Base-by-base conservation (phyloP, 2,329 filamentous ascomycete genomes). In the Helicocarpus griseus region DNA sequence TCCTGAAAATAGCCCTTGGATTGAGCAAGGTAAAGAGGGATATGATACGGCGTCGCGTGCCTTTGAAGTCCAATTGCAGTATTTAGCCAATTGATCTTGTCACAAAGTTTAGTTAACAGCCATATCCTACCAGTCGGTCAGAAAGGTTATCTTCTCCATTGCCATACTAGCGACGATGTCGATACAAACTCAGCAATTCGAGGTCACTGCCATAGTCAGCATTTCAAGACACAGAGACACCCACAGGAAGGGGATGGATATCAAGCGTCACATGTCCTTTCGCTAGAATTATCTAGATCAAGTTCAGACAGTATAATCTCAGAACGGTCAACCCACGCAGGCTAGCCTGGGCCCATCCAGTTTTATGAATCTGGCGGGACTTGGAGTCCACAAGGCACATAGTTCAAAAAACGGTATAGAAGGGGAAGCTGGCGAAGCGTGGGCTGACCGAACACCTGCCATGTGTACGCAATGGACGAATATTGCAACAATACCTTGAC, bases 271-370 rank as follows among this genome's bases (percentile, higher is more conserved):
- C 85, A 87, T 83, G 80, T 87, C 81, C 85, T 87, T 87, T 83
- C 85, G 85, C 85, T 86, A 83, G 83, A 78, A 86, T 87, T 86
- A 84, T 83, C 81, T 82, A 86, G 83, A 86, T 87, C 84, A 87
- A 87, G 84, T 88, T 87, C 77, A 74, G 73, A 77, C 82, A 83
- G 83, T 86, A 83, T 85, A 72, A 79, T 86, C 82, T 86, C 82
- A 86, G 82, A 83, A 73, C 74, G 50, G 44, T 29, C 40, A 44
- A 24, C 17, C 19, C 40, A 29, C 29, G 24, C 2, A 6, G 22
- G 19, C 24, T n/a, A 17, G 24, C 40, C 5, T 28, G 4, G 29
- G 6, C 11, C 13, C 24, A 6, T 29, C 24, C 40, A 26, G 17
- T 28, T 26, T 26, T 17, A 29, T 9, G 24, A 44, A 44, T 17